These are phyloP conservation scores for Anisodus tanguticus DNA, from an alignment of 257 asterid species.

Conservation along the genomic window DNA sequence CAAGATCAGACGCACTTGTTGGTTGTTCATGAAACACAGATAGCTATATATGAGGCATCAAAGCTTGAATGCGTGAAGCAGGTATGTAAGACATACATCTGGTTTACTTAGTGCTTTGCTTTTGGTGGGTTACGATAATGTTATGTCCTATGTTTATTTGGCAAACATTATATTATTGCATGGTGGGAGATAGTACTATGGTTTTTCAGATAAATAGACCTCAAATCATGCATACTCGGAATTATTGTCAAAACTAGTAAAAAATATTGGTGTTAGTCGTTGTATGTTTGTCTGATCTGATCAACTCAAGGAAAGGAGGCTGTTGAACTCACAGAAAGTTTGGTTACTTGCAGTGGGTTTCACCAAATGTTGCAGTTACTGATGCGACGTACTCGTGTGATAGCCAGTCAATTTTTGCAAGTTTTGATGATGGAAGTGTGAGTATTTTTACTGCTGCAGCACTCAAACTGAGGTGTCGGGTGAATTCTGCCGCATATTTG, in stretches of 20 bases:
- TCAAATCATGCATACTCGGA: conserved; percentile 1
- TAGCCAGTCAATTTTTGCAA: conserved; percentile 57
- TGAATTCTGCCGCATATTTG: conserved; percentile 57
- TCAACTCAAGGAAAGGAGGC: not conserved
- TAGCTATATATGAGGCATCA: conserved; percentile 60
- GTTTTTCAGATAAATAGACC: not conserved
- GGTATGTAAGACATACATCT: conserved; percentile 42
- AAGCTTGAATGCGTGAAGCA: conserved; percentile 61
- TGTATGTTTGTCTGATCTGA: not conserved
- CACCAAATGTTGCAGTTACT: conserved; percentile 55
- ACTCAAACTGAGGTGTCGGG: conserved; percentile 59
- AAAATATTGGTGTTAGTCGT: too few species aligned
- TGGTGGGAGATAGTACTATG: not conserved
- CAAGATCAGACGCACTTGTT: conserved; percentile 66
- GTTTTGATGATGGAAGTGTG: conserved; percentile 61
- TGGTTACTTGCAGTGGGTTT: conserved; percentile 57
- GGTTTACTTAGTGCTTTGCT: not conserved
- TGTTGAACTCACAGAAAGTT: conserved; percentile 20
- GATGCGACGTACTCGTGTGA: conserved; percentile 75
- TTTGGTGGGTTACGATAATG: not conserved
- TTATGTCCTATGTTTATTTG: not conserved
- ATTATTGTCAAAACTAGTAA: not conserved
- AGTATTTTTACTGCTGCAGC: conserved; percentile 46
- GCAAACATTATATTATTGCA: not conserved
- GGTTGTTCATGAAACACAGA: conserved; percentile 61